Percentiles rank a stretch among this genome's conserved stretches.
These are phyloP conservation scores for Phanerodontia chrysosporium DNA, from an alignment of 768 basidiomycete genomes.

Conservation along the genomic window DNA sequence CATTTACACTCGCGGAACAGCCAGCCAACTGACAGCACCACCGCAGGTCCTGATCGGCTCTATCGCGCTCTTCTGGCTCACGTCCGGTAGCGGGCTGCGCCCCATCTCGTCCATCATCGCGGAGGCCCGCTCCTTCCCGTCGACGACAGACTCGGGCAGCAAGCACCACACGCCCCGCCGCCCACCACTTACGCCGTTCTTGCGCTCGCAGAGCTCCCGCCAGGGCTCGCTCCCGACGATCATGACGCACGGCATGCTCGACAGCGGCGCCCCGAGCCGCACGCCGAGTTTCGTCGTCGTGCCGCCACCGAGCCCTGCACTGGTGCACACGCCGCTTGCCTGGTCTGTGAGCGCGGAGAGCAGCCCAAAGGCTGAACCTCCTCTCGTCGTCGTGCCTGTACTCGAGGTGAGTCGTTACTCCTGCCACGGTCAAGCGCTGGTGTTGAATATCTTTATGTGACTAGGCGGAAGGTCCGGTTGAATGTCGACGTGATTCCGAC, in stretches of 20 bases:
- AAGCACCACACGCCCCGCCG: not conserved
- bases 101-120: not conserved
- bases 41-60: conserved; percentile 45
- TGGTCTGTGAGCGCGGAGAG: not conserved
- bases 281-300: not conserved
- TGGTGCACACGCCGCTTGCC: not conserved
- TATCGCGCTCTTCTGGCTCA: conserved; percentile 44
- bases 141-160: not conserved
- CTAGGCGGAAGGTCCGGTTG: not conserved
- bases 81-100: conserved; percentile 19
- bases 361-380: not conserved
- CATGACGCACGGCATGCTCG: conserved; percentile 2
- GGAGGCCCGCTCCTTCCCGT: conserved; percentile 1
- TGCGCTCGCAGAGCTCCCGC: not conserved
- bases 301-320: not conserved
- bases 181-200: not conserved
- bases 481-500: not conserved
- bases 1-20: not conserved
- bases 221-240: conserved; percentile 7
- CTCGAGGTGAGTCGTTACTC: not conserved
- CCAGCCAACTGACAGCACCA: not conserved
- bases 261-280: not conserved
- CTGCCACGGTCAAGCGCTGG: no score
- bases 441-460: no score
- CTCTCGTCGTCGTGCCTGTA: not conserved